phyloP scores from a whole-genome alignment of 2,329 filamentous ascomycete species.

The Thelonectria olida region DNA sequence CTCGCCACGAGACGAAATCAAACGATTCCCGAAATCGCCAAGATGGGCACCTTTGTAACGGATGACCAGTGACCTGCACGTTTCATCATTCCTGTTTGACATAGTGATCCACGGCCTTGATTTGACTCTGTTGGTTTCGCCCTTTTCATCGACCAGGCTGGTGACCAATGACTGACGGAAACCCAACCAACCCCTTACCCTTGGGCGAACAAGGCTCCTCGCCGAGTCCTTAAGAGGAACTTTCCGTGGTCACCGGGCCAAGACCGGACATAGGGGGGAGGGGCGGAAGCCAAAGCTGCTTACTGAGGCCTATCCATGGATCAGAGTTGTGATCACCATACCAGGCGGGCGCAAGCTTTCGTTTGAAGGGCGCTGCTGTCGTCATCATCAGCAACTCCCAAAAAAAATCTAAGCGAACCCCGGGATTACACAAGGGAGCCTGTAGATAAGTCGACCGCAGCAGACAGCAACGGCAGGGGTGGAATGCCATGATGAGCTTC shows the following conservation, averaged over 20 bases:
- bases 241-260: slow-evolving; percentile 16
- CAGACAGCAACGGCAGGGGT: not conserved
- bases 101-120: slow-evolving; percentile 9
- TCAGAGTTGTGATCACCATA: slow-evolving; percentile 10
- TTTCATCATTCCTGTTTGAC: slow-evolving; percentile 31
- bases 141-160: not conserved
- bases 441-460: slow-evolving; percentile 1
- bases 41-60: slow-evolving; percentile 25
- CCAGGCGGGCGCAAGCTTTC: slow-evolving; percentile 13
- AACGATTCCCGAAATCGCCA: slow-evolving; percentile 29
- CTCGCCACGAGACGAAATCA: slow-evolving; percentile 33
- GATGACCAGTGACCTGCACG: slow-evolving; percentile 19
- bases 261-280: slow-evolving; percentile 11
- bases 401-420: slow-evolving; percentile 2
- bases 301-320: not conserved
- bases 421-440: not conserved
- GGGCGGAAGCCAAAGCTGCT: not conserved
- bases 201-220: not conserved
- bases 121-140: slow-evolving; percentile 7
- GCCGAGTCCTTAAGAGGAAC: not conserved
- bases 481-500: slow-evolving; percentile 2
- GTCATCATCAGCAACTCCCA: not conserved
- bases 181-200: not conserved
- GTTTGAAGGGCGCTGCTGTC: slow-evolving; percentile 1
- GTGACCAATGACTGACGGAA: slow-evolving; percentile 2